phyloP scores from a whole-genome alignment of 805 yeast species.

The Kuraishia ogatae region DNA sequence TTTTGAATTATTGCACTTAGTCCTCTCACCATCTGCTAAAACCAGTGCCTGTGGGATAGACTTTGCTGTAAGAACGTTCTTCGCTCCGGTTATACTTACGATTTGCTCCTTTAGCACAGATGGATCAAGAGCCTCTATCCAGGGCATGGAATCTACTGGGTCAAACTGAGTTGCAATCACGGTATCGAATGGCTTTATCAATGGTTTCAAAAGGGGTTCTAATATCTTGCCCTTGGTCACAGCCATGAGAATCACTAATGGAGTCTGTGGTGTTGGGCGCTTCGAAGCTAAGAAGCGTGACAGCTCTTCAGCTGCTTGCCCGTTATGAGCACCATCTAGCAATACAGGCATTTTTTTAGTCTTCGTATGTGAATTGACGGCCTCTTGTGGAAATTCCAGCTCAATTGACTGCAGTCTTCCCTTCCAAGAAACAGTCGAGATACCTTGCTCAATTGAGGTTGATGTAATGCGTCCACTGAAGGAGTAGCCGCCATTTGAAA shows the following conservation, averaged over 20 bases:
- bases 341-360: slow-evolving; percentile 23
- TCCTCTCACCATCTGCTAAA: slow-evolving; percentile 8
- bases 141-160: slow-evolving; percentile 85
- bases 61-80: slow-evolving; percentile 9
- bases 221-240: slow-evolving; percentile 68
- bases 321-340: slow-evolving; percentile 92
- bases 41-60: slow-evolving; percentile 13
- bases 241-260: slow-evolving; percentile 55
- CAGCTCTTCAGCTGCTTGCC: slow-evolving; percentile 72
- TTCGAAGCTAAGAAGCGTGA: slow-evolving; percentile 36
- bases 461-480: slow-evolving; percentile 17
- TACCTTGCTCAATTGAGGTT: slow-evolving; percentile 37
- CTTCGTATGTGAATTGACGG: slow-evolving; percentile 9
- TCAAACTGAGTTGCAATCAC: slow-evolving; percentile 60
- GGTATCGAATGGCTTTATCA: slow-evolving; percentile 42
- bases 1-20: neutral
- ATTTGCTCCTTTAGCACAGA: neutral
- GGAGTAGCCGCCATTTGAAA: neutral
- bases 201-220: slow-evolving; percentile 36
- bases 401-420: slow-evolving; percentile 65
- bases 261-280: slow-evolving; percentile 7
- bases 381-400: slow-evolving; percentile 13
- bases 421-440: slow-evolving; percentile 63
- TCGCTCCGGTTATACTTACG: neutral
- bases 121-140: slow-evolving; percentile 52